phyloP scores from a whole-genome alignment of 805 yeast species.

The Lachancea cidri region DNA sequence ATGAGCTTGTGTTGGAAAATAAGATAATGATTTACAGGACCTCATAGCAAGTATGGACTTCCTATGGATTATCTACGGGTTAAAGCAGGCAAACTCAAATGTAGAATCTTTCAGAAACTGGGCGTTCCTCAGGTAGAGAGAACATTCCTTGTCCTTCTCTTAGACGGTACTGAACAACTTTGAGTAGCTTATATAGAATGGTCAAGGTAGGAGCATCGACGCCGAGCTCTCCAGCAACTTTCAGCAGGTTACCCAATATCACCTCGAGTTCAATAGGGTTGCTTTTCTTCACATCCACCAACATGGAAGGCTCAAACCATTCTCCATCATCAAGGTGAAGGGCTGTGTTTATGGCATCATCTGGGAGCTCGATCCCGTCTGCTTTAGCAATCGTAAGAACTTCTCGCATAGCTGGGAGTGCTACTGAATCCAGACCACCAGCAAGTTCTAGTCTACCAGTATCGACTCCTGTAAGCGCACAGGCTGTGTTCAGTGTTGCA shows the following conservation, averaged over 20 bases:
- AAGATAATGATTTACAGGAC: too few species aligned
- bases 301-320: conserved; percentile 68
- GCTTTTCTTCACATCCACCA: conserved; percentile 58
- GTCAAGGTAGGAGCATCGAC: conserved; percentile 58
- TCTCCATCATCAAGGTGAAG: conserved; percentile 54
- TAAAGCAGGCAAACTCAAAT: too few species aligned
- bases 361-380: conserved; percentile 55
- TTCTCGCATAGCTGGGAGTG: conserved; percentile 64
- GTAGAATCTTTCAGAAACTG: conserved; percentile 15
- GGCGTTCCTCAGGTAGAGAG: conserved; percentile 40
- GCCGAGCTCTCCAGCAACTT: conserved; percentile 41
- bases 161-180: conserved; percentile 55
- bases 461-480: conserved; percentile 55
- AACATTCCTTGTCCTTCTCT: conserved; percentile 51
- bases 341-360: conserved; percentile 43
- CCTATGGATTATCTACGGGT: too few species aligned
- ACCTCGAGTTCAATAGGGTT: conserved; percentile 69
- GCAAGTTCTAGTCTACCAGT: conserved; percentile 47
- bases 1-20: too few species aligned
- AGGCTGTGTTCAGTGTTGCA: conserved; percentile 57
- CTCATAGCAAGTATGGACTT: too few species aligned
- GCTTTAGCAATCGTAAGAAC: conserved; percentile 60
- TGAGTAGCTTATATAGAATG: conserved; percentile 52
- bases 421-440: conserved; percentile 39
- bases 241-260: conserved; percentile 61